A percentile compares a stretch with the other conserved stretches of the same genome.
Evolutionary conservation across 108 stramenopile genomes (phyloP).

Genomic region (Cyclotella sp.): DNA sequence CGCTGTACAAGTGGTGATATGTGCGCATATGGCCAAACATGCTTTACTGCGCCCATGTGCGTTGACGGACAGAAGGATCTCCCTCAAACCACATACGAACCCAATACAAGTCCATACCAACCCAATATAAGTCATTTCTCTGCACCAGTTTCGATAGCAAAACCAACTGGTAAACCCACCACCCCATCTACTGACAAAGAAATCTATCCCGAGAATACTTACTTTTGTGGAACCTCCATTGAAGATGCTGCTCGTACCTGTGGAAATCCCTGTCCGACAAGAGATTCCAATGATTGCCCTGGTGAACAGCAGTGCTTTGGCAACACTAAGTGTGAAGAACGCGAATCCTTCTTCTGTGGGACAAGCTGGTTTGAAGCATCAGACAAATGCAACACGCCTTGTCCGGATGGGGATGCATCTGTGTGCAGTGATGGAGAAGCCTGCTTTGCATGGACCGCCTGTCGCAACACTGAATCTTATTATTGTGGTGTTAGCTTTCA

Average conservation of each 20-base stretch:
- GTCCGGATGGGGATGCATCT: slow-evolving; percentile 28
- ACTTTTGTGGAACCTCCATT: slow-evolving; percentile 19
- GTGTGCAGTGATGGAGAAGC: slow-evolving; percentile 33
- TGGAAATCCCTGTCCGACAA: slow-evolving; percentile 30
- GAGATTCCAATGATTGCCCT: slow-evolving; percentile 26
- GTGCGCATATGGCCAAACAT: slow-evolving; percentile 14
- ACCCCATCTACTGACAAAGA: not conserved
- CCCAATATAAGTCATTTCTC: slow-evolving; percentile 3
- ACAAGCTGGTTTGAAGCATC: slow-evolving; percentile 34
- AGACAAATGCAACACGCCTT: slow-evolving; percentile 26
- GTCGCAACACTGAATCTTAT: slow-evolving; percentile 31
- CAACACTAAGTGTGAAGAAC: slow-evolving; percentile 29
- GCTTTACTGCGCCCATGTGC: slow-evolving; percentile 25
- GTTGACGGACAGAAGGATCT: not conserved
- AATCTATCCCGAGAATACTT: slow-evolving; percentile 18
- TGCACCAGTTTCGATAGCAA: not conserved
- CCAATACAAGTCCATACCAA: not conserved
- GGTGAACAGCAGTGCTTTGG: slow-evolving; percentile 31
- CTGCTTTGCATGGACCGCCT: slow-evolving; percentile 45
- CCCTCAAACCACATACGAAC: not conserved
- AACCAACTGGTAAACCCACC: not conserved
- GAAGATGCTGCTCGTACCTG: slow-evolving; percentile 42
- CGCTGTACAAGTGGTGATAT: slow-evolving; percentile 10
- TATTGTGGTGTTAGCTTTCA: slow-evolving; percentile 34
- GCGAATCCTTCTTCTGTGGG: slow-evolving; percentile 47